phyloP scores from a whole-genome alignment of 2,329 filamentous ascomycete genomes.

The Fusarium sp. region DNA sequence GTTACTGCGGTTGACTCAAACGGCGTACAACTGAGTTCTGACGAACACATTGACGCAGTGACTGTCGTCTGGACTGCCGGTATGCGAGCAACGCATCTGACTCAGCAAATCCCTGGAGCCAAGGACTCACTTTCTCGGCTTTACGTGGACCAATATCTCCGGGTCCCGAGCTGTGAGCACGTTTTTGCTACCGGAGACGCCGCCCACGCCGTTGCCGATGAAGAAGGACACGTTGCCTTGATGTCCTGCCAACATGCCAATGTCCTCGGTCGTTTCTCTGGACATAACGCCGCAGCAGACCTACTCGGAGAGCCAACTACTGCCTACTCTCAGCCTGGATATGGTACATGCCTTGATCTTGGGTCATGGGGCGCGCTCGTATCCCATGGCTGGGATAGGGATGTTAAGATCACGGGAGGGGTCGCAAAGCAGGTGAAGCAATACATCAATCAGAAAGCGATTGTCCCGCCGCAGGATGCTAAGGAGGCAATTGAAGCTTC shows the following conservation, averaged over 20 bases:
- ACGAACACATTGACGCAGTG: slow-evolving; percentile 49
- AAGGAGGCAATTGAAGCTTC: slow-evolving; percentile 1
- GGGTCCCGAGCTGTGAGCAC: neutral
- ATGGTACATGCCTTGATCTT: slow-evolving; percentile 53
- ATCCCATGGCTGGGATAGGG: slow-evolving; percentile 48
- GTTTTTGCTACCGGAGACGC: slow-evolving; percentile 50
- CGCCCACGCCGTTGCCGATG: slow-evolving; percentile 44
- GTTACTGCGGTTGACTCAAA: slow-evolving; percentile 43
- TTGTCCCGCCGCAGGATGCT: neutral
- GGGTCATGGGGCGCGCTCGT: slow-evolving; percentile 49
- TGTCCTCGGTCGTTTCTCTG: slow-evolving; percentile 50
- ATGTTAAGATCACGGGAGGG: slow-evolving; percentile 45
- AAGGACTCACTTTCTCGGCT: slow-evolving; percentile 42
- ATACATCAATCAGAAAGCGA: slow-evolving; percentile 47
- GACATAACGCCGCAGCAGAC: slow-evolving; percentile 52
- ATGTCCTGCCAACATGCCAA: slow-evolving; percentile 57
- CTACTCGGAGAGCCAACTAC: slow-evolving; percentile 44
- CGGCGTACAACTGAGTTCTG: slow-evolving; percentile 45
- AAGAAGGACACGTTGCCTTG: slow-evolving; percentile 45
- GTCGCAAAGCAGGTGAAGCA: slow-evolving; percentile 50
- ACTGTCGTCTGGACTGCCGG: slow-evolving; percentile 55
- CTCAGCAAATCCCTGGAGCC: slow-evolving; percentile 47
- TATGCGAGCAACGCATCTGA: slow-evolving; percentile 48
- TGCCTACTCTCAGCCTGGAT: slow-evolving; percentile 48
- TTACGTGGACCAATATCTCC: slow-evolving; percentile 19